phyloP scores from a whole-genome alignment of 495 filamentous ascomycete genomes.

The Halenospora varia region DNA sequence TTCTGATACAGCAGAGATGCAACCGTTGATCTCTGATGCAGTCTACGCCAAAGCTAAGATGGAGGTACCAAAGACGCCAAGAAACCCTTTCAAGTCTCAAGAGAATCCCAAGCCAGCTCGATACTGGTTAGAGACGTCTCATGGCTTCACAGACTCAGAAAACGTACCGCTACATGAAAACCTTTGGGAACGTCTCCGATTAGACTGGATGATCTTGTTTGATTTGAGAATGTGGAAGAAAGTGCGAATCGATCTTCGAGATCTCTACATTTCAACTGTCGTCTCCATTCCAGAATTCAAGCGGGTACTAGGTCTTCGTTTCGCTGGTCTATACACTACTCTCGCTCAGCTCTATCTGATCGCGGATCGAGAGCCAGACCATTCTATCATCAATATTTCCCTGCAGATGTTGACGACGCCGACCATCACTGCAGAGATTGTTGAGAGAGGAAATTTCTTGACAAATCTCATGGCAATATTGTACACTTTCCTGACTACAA shows the following conservation, averaged over 20 bases:
- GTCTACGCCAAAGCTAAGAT: conserved; percentile 49
- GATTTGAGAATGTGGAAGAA: conserved; percentile 97
- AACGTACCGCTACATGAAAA: conserved; percentile 72
- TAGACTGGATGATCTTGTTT: conserved; percentile 97
- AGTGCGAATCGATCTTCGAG: conserved; percentile 80
- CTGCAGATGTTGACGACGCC: conserved; percentile 95
- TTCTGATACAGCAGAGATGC: conserved; percentile 48
- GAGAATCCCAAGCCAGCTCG: conserved; percentile 44
- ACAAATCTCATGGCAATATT: conserved; percentile 93
- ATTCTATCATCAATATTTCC: conserved; percentile 96
- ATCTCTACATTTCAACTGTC: conserved; percentile 93
- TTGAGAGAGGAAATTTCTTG: conserved; percentile 92
- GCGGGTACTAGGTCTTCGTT: conserved; percentile 85
- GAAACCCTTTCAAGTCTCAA: conserved; percentile 29
- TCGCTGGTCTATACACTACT: conserved; percentile 89
- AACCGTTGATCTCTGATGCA: conserved; percentile 48
- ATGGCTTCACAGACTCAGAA: conserved; percentile 52
- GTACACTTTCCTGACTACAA: conserved; percentile 93
- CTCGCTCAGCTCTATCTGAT: conserved; percentile 94
- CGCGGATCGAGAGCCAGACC: conserved; percentile 92
- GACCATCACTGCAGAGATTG: conserved; percentile 91
- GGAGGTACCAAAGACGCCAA: conserved; percentile 54
- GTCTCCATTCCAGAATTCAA: conserved; percentile 95
- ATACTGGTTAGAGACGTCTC: conserved; percentile 84
- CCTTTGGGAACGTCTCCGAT: conserved; percentile 76